These are phyloP conservation scores for Hemerocallis citrina DNA, from an alignment of 106 monocot genomes.

Conservation along the genomic window DNA sequence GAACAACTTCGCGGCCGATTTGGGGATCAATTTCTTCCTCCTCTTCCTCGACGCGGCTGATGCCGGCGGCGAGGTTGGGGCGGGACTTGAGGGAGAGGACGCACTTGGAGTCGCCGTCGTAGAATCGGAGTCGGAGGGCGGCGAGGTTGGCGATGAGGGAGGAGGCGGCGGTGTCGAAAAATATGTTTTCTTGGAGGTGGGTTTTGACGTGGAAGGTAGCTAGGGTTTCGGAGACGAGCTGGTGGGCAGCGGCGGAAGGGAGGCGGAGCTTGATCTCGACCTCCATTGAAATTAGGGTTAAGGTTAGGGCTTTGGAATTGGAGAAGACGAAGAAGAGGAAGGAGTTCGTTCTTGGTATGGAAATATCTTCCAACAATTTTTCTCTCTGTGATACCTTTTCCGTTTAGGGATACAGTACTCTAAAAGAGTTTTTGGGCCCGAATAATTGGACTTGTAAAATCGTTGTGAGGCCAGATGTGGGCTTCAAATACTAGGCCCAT, in stretches of 20 bases:
- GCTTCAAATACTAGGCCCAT: too few relatives aligned
- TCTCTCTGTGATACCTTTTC: too few relatives aligned
- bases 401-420: too few relatives aligned
- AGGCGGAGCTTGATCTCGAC: conserved; percentile 95
- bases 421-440: too few relatives aligned
- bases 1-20: conserved; percentile 43
- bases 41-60: conserved; percentile 93
- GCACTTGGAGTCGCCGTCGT: conserved; percentile 65
- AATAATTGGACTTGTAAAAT: too few relatives aligned
- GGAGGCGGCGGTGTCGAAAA: conserved; percentile 64
- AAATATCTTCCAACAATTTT: too few relatives aligned
- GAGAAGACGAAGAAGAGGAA: conserved; percentile 23
- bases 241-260: conserved; percentile 74
- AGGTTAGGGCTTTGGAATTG: conserved; percentile 16
- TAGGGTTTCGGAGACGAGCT: conserved; percentile 59
- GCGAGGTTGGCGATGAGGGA: conserved; percentile 54
- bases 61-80: conserved; percentile 47
- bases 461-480: too few relatives aligned
- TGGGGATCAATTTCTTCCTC: conserved; percentile 80
- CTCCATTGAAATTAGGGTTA: conserved; percentile 38
- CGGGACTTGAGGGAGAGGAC: conserved; percentile 81
- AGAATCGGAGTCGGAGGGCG: conserved; percentile 80
- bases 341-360: too few relatives aligned
- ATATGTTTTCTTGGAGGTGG: conserved; percentile 88
- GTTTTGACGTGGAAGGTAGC: conserved; percentile 54